Percentiles rank a stretch among this genome's conserved stretches.
Evolutionary conservation across 1,284 basidiomycete species (phyloP).

Genomic region (Tylopilus sp.): DNA sequence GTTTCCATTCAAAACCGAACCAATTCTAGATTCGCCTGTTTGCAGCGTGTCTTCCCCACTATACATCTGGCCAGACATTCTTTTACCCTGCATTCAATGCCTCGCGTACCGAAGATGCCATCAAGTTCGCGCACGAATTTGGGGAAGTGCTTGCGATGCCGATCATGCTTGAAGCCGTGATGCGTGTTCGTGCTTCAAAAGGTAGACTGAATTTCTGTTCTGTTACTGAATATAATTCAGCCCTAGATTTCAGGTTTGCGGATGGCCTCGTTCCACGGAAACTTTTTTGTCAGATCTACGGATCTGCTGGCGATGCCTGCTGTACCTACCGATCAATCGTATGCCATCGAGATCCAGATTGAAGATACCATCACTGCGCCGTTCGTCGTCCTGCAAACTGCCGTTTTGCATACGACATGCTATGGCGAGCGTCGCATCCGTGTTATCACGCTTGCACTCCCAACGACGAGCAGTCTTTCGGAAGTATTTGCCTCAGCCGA

Average conservation of each 20-base stretch:
- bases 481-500: conserved; percentile 95
- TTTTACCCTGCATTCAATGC: conserved; percentile 99
- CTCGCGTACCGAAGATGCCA: conserved; percentile 86
- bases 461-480: conserved; percentile 88
- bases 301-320: conserved; percentile 95
- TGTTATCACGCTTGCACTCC: conserved; percentile 89
- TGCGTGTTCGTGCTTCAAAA: conserved; percentile 92
- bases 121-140: conserved; percentile 98
- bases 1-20: neutral
- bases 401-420: conserved; percentile 93
- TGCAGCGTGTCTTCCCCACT: conserved; percentile 86
- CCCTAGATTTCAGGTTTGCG: conserved; percentile 61
- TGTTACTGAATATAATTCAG: conserved; percentile 6
- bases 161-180: conserved; percentile 95
- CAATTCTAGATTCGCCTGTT: conserved; percentile 8
- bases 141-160: conserved; percentile 89
- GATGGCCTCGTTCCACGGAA: conserved; percentile 98
- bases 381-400: conserved; percentile 95
- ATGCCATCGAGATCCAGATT: conserved; percentile 95
- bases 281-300: conserved; percentile 98
- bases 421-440: conserved; percentile 95
- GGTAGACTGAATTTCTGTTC: conserved; percentile 41
- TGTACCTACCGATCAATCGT: conserved; percentile 94
- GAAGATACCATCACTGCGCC: conserved; percentile 92
- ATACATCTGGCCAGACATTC: conserved; percentile 97